Evolutionary conservation across 1,284 basidiomycete genomes (phyloP).

Genomic region (Ganoderma meredithae): DNA sequence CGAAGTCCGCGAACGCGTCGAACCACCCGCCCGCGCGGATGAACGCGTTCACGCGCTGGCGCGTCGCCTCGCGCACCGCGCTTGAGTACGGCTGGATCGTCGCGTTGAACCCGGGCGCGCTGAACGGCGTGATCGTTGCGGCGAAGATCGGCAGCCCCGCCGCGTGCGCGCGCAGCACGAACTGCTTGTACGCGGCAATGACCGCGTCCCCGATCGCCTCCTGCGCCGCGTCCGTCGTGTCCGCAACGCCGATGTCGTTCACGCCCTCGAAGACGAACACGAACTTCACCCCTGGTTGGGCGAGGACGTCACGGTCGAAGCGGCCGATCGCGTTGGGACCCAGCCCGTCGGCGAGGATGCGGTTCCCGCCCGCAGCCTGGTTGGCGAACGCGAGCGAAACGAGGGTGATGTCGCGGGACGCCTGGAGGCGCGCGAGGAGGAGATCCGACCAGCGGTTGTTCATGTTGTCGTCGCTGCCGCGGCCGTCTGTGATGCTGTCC

Average conservation of each 20-base stretch:
- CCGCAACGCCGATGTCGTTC: conserved; percentile 57
- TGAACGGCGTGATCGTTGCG: conserved; percentile 60
- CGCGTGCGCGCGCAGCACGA: conserved; percentile 51
- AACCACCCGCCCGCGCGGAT: conserved; percentile 52
- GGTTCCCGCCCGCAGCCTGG: conserved; percentile 60
- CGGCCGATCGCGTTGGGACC: conserved; percentile 56
- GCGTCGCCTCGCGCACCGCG: conserved; percentile 48
- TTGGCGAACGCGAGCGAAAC: conserved; percentile 51
- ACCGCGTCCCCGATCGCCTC: conserved; percentile 47
- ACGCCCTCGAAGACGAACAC: conserved; percentile 61
- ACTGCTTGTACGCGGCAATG: conserved; percentile 54
- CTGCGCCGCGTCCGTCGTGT: conserved; percentile 45
- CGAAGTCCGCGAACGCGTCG: conserved; percentile 58
- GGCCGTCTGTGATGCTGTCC: conserved; percentile 55
- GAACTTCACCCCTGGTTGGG: conserved; percentile 52
- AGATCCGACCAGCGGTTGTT: conserved; percentile 57
- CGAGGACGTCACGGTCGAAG: conserved; percentile 57
- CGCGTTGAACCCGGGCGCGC: conserved; percentile 41
- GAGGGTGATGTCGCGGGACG: conserved; percentile 39
- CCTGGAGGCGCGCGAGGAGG: conserved; percentile 50
- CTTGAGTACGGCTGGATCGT: conserved; percentile 48
- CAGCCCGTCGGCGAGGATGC: conserved; percentile 55
- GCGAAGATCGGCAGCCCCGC: conserved; percentile 53
- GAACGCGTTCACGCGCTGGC: conserved; percentile 52
- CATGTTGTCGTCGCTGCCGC: conserved; percentile 46